Base-by-base conservation (phyloP, 1,284 basidiomycete species). In the Sanghuangporus sanghuang region DNA sequence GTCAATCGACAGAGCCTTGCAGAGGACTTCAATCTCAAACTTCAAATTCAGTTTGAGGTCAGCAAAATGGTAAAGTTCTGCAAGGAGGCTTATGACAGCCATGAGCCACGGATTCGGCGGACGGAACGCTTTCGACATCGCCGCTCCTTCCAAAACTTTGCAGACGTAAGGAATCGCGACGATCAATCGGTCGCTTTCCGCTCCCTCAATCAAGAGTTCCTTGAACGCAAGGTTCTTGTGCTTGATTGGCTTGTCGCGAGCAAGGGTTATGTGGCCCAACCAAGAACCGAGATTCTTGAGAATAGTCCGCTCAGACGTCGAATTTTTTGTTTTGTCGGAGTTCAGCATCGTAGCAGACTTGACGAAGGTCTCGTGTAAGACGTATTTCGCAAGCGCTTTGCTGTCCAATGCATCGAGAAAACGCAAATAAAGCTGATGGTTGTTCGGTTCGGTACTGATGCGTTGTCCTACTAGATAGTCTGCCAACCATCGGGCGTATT, bases 51-150 rank as follows among this genome's bases (percentile, higher is more conserved):
- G 82, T 77, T 98, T 97, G 67, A 99, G 83, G 71, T 99, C 96
- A 3, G 95, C 96, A 70, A 90, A 97, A 73, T 96, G 94, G 76
- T 99, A 99, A 21, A 99, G 84, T 76, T 99, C 97, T 48, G 90
- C 93, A 57, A 99, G 85, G 32, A 99, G 82, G 67, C 91, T 87
- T 68, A 99, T 81, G 66, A 99, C 92, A 0, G 92, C 96, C 89
- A 97, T 95, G 63, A 99, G 77, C 97, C 97, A 99, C 1, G 97
- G 97, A 75, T 99, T 99, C 32, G 97, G 97, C 16, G 93, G 91
- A 71, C 85, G 89, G 85, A 99, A 99, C 42, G 99, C 93, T 67
- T 82, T 88, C 50, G 95, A 98, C 72, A 89, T 87, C 61, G 88
- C 83, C 70, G 93, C 96, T 59, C 93, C 93, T 73, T 96, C 93